Conservation (phyloP, 2,329 filamentous ascomycete genomes). For the Pyrenochaeta sp. region DNA sequence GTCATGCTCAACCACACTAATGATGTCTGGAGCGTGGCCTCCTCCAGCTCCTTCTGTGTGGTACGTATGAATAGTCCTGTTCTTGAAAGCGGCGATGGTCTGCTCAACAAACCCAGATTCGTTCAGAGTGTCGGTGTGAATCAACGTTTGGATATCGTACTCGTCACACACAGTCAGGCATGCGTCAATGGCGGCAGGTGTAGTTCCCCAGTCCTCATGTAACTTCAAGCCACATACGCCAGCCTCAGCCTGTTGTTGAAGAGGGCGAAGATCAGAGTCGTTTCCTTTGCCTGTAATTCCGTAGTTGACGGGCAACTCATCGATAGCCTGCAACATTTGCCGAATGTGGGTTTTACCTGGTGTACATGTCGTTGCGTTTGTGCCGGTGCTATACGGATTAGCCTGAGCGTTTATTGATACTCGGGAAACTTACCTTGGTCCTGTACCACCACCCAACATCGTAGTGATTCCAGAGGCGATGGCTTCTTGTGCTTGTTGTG, state of each 20-base stretch:
- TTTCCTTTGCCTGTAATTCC: slow-evolving; percentile 96
- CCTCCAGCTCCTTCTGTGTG: slow-evolving; percentile 96
- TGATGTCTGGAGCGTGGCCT: slow-evolving; percentile 95
- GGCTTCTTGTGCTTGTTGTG: slow-evolving; percentile 85
- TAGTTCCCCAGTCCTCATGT: slow-evolving; percentile 95
- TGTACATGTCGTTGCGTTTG: slow-evolving; percentile 92
- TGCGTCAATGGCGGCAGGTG: slow-evolving; percentile 87
- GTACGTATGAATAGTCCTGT: slow-evolving; percentile 92
- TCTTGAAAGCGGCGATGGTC: slow-evolving; percentile 84
- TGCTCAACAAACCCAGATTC: slow-evolving; percentile 97
- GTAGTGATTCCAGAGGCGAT: slow-evolving; percentile 88
- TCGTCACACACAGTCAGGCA: slow-evolving; percentile 85
- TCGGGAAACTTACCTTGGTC: slow-evolving; percentile 70
- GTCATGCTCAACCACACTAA: slow-evolving; percentile 84
- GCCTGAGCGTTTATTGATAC: slow-evolving; percentile 1
- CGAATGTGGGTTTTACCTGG: slow-evolving; percentile 83
- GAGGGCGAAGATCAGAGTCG: slow-evolving; percentile 72
- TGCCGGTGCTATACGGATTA: slow-evolving; percentile 70
- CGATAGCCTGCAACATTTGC: slow-evolving; percentile 88
- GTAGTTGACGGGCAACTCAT: slow-evolving; percentile 81
- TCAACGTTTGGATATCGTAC: slow-evolving; percentile 89
- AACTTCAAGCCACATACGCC: slow-evolving; percentile 91
- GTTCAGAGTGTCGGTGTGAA: slow-evolving; percentile 95
- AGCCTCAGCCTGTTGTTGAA: slow-evolving; percentile 81
- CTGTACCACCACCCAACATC: slow-evolving; percentile 88